Conservation (phyloP, 2,329 filamentous ascomycete species). For the Blastomyces parvus region DNA sequence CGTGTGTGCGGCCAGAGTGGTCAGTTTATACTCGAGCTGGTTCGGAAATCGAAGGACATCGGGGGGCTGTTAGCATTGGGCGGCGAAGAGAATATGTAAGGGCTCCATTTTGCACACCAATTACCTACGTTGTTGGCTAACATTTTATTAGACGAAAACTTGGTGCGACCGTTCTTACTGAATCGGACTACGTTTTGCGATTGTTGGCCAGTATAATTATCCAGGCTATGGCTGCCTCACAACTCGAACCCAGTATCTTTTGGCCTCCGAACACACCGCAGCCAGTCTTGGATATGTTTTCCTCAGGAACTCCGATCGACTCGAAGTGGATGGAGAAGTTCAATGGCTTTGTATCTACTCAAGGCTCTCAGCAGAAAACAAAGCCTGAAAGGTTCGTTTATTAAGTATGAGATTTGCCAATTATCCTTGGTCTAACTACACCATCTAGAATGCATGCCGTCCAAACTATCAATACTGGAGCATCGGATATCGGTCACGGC, state of each 20-base stretch:
- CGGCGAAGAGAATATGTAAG: constrained; percentile 6
- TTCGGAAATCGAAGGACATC: constrained; percentile 14
- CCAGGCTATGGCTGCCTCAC: constrained; percentile 11
- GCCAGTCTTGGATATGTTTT: not conserved
- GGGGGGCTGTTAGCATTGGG: constrained; percentile 4
- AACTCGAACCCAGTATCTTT: constrained; percentile 6
- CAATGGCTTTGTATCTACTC: not conserved
- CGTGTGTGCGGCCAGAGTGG: constrained; percentile 16
- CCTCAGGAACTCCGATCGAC: not conserved
- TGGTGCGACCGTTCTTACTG: constrained; percentile 12
- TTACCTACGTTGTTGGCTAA: not conserved
- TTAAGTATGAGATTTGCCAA: not conserved
- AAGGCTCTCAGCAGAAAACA: not conserved
- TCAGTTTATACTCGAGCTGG: constrained; percentile 20
- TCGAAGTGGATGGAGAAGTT: not conserved
- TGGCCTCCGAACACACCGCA: constrained; percentile 9
- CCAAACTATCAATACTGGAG: not conserved
- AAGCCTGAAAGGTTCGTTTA: not conserved
- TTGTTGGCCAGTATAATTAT: constrained; percentile 20
- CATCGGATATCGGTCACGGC: not conserved
- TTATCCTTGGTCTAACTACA: not conserved
- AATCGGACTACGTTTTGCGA: constrained; percentile 15
- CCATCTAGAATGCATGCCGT: not conserved
- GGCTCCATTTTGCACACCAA: not conserved
- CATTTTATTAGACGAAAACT: constrained; percentile 7